Base-by-base conservation (phyloP, 2,329 filamentous ascomycete species). In the Nemania bipapillata region DNA sequence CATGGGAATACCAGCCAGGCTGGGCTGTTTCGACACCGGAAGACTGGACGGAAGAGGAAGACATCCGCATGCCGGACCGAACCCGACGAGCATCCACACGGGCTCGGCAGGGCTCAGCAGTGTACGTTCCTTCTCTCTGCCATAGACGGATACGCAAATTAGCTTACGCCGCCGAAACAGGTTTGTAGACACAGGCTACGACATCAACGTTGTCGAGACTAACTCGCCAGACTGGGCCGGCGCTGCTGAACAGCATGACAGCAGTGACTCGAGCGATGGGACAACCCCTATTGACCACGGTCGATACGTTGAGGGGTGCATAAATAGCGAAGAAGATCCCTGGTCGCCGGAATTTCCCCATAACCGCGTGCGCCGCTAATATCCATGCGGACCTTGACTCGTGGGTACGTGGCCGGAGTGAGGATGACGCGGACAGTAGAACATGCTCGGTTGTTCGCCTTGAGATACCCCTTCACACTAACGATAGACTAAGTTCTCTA, bases 91-190 rank as follows among this genome's bases (percentile, higher is more conserved):
- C 12, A 26, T 70, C 68, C 26, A 68, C 15, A 17, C 59, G 30
- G 12, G 68, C 49, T 22, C 30, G 30, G 17, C 65, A 68, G 17
- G 68, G 68, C 32, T 70, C 68, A 8, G 20, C 15, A 9, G 61
- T 5, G 68, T 70, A 68, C 4, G 65, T 62, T 53, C 8, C 28
- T n/a, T n/a, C n/a, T n/a, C n/a, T n/a, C n/a, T n/a, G n/a, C 20
- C 42, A 9, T 30, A 8, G 42, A 56, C 24, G 15, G 20, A 35
- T 20, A 52, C 7, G 20, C 8, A 35, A n/a, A 22, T 11, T n/a
- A 40, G 24, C 68, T 70, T 9, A 70, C 57, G 22, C 28, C 4
- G 8, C 4, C 22, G 24, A 52, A 65, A 56, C 4, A 37, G 24
- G 6, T 9, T 47, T 45, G 8, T 22, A 2, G 42, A 15, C 15